Evolutionary conservation across 2,329 filamentous ascomycete species (phyloP).

Genomic region (Rhinocladiella mackenziei): DNA sequence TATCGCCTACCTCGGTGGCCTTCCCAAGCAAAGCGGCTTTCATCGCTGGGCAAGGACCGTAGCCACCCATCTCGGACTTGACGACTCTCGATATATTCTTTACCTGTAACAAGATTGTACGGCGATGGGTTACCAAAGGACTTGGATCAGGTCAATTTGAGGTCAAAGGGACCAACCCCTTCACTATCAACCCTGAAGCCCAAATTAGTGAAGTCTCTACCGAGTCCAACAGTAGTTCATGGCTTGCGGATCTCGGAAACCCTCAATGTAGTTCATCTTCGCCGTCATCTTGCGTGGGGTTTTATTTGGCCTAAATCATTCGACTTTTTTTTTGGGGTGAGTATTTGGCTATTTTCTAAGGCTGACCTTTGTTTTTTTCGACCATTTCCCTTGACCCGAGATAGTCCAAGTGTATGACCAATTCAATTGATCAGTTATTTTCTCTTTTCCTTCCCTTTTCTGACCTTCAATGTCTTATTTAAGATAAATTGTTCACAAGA

Average conservation of each 20-base stretch:
- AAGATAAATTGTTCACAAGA: too few relatives aligned
- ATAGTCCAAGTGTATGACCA: too few relatives aligned
- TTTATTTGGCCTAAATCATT: too few relatives aligned
- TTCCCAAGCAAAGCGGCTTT: slow-evolving; percentile 24
- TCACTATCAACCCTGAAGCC: slow-evolving; percentile 12
- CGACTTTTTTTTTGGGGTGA: too few relatives aligned
- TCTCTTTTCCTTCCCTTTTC: too few relatives aligned
- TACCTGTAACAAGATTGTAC: slow-evolving; percentile 26
- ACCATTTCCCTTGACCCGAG: too few relatives aligned
- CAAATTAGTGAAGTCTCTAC: slow-evolving; percentile 18
- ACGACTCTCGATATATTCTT: slow-evolving; percentile 25
- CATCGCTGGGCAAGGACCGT: slow-evolving; percentile 19
- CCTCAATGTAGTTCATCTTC: too few relatives aligned
- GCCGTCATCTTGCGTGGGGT: too few relatives aligned
- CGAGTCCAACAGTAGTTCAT: slow-evolving; percentile 20
- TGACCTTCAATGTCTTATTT: too few relatives aligned
- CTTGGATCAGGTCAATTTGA: slow-evolving; percentile 15
- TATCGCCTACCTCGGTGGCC: slow-evolving; percentile 7
- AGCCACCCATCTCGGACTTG: slow-evolving; percentile 20
- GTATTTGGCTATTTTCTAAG: too few relatives aligned
- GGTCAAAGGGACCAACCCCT: slow-evolving; percentile 18
- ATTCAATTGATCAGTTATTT: too few relatives aligned
- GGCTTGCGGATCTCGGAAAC: slow-evolving; percentile 14
- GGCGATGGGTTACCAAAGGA: slow-evolving; percentile 23
- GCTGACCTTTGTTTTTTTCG: too few relatives aligned